Evolutionary conservation across 1,284 basidiomycete species (phyloP).

Genomic region (Pterula multifida): DNA sequence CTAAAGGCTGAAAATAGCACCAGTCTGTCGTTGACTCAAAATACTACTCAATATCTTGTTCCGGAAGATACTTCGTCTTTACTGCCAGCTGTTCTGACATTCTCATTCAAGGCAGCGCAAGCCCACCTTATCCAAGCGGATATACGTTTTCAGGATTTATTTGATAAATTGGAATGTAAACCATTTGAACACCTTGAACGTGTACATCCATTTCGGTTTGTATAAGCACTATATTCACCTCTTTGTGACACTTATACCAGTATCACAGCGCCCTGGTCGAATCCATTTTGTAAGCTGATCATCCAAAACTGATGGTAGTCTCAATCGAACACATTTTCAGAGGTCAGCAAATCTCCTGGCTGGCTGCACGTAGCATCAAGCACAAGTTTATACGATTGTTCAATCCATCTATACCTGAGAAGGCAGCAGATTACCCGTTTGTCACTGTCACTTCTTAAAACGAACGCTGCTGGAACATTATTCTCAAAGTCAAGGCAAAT

Average conservation of each 20-base stretch:
- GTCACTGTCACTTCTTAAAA: constrained; percentile 7
- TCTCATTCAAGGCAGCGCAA: constrained; percentile 67
- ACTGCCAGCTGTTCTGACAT: constrained; percentile 42
- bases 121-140: constrained; percentile 60
- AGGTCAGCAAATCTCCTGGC: constrained; percentile 87
- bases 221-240: constrained; percentile 1
- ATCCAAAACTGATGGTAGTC: background rate
- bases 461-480: background rate
- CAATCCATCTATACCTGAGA: constrained; percentile 62
- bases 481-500: constrained; percentile 11
- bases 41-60: background rate
- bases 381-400: constrained; percentile 73
- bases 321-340: constrained; percentile 19
- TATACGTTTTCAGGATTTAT: constrained; percentile 59
- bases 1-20: background rate
- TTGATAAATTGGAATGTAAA: constrained; percentile 51
- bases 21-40: constrained; percentile 1
- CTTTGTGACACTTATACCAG: background rate
- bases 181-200: constrained; percentile 65
- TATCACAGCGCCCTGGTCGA: constrained; percentile 42
- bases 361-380: constrained; percentile 79
- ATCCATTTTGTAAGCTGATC: constrained; percentile 43
- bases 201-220: constrained; percentile 65
- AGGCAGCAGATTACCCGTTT: constrained; percentile 31
- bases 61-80: background rate